A percentile compares a stretch with the other conserved stretches of the same genome.
Conservation (phyloP, 345 rosid species). For the Arabis alpina region DNA sequence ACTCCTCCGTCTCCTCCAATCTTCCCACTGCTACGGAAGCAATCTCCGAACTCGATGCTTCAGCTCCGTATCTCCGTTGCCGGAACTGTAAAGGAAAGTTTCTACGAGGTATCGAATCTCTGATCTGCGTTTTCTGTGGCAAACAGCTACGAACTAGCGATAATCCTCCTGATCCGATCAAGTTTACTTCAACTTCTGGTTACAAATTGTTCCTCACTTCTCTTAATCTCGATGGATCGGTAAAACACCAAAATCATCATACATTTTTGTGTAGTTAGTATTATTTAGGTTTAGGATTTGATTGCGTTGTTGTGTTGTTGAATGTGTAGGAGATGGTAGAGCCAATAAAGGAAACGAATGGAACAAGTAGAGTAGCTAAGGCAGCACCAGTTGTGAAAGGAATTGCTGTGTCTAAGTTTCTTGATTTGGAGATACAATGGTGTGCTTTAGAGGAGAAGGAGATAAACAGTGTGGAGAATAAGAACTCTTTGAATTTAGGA, state of each 20-base stretch:
- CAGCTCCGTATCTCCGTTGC: constrained; percentile 68
- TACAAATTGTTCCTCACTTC: constrained; percentile 72
- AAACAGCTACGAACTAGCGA: constrained; percentile 47
- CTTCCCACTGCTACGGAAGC: constrained; percentile 55
- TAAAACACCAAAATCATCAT: constrained; percentile 39
- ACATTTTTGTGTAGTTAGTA: neutral
- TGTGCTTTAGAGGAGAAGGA: constrained; percentile 48
- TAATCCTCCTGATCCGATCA: constrained; percentile 62
- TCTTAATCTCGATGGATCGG: constrained; percentile 79
- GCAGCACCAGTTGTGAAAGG: constrained; percentile 37
- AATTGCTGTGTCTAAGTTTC: constrained; percentile 58
- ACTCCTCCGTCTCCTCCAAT: constrained; percentile 35
- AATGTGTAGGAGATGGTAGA: constrained; percentile 73
- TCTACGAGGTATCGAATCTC: constrained; percentile 60
- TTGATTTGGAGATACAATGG: constrained; percentile 77
- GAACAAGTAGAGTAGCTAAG: constrained; percentile 48
- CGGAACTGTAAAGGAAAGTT: constrained; percentile 68
- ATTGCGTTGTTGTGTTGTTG: neutral
- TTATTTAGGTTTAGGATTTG: constrained; percentile 13
- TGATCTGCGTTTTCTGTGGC: constrained; percentile 85
- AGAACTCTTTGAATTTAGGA: constrained; percentile 47
- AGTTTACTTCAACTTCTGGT: constrained; percentile 61
- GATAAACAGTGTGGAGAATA: constrained; percentile 32
- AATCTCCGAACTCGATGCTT: constrained; percentile 62
- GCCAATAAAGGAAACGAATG: constrained; percentile 45